These are phyloP conservation scores for Mycena sanguinolenta DNA, from an alignment of 768 basidiomycete genomes.

Conservation along the genomic window DNA sequence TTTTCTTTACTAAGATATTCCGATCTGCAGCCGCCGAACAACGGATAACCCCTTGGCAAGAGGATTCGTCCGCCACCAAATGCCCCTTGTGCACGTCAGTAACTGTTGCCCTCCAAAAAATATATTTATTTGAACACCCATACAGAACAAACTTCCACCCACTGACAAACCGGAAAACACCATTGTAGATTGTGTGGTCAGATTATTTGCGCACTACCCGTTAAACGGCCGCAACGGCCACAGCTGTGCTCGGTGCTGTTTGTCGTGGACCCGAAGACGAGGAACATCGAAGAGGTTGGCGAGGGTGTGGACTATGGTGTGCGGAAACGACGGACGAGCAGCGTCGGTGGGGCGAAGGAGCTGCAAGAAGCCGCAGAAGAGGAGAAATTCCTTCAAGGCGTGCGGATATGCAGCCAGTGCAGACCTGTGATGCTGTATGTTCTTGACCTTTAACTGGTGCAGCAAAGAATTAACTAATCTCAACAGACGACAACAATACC, in stretches of 20 bases:
- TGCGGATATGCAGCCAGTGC: slow-evolving; percentile 90
- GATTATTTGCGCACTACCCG: slow-evolving; percentile 90
- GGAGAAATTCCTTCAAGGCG: slow-evolving; percentile 89
- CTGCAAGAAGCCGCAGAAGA: slow-evolving; percentile 66
- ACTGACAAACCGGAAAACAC: slow-evolving; percentile 93
- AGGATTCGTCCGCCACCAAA: slow-evolving; percentile 78
- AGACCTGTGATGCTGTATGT: slow-evolving; percentile 83
- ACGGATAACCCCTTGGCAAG: slow-evolving; percentile 94
- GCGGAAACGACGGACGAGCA: slow-evolving; percentile 57
- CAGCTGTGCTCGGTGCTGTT: slow-evolving; percentile 85
- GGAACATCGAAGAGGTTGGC: slow-evolving; percentile 85
- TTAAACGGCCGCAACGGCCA: slow-evolving; percentile 77
- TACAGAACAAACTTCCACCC: slow-evolving; percentile 84
- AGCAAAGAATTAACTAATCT: slow-evolving; percentile 22
- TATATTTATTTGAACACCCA: not conserved
- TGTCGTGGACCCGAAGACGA: slow-evolving; percentile 84
- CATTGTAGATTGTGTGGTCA: slow-evolving; percentile 95
- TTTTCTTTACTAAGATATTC: not conserved
- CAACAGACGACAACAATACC: slow-evolving; percentile 83
- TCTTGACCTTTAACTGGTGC: not conserved
- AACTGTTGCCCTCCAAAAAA: not conserved
- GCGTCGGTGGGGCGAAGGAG: slow-evolving; percentile 44
- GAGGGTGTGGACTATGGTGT: slow-evolving; percentile 91
- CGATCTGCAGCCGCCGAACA: slow-evolving; percentile 79
- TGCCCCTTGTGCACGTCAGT: slow-evolving; percentile 90